These are phyloP conservation scores for Quercus dentata DNA, from an alignment of 306 rosid genomes.

Conservation along the genomic window DNA sequence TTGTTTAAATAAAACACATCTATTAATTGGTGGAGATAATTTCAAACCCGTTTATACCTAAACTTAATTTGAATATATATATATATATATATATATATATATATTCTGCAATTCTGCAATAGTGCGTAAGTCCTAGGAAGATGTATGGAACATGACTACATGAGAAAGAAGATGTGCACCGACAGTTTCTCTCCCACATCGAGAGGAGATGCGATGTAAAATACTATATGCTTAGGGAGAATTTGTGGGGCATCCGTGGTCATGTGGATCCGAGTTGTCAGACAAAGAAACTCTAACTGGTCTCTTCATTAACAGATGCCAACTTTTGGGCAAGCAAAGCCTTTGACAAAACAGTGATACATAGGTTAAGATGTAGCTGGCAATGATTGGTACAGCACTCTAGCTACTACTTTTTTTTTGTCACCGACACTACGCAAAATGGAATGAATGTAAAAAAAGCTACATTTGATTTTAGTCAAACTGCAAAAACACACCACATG, in stretches of 20 bases:
- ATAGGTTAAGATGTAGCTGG: neutral
- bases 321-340: neutral
- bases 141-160: no score
- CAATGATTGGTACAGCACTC: conserved; percentile 9
- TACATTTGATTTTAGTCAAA: no score
- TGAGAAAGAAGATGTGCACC: neutral
- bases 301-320: neutral
- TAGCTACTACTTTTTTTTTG: neutral
- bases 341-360: no score
- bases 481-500: no score
- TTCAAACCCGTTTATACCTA: no score
- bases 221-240: neutral
- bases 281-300: neutral
- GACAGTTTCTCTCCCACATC: neutral
- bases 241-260: neutral
- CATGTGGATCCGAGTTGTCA: neutral
- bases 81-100: no score
- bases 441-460: neutral
- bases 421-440: conserved; percentile 9
- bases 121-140: no score
- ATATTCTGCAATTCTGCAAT: no score
- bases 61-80: no score
- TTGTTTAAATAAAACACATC: no score
- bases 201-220: neutral
- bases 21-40: no score